phyloP scores from a whole-genome alignment of 2,329 filamentous ascomycete species.

The Cercospora berteroae region DNA sequence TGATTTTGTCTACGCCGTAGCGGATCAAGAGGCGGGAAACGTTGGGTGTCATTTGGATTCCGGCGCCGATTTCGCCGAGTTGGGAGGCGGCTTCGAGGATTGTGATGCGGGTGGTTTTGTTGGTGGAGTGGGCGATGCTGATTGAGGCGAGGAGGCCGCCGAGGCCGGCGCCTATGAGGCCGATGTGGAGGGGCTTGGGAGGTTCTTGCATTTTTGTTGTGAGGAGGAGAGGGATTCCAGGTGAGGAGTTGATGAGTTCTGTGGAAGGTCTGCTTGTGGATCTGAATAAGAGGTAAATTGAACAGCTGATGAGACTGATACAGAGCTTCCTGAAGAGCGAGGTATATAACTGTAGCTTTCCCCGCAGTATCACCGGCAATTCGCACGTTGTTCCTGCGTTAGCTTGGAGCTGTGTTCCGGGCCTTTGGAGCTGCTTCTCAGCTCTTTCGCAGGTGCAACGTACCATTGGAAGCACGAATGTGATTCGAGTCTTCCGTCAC shows the following conservation, averaged over 20 bases:
- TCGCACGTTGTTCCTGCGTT: neutral
- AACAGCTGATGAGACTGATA: neutral
- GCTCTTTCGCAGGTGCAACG: too few relatives aligned
- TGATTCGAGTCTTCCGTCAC: too few relatives aligned
- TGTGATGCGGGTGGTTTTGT: slow-evolving; percentile 38
- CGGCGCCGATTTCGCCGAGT: slow-evolving; percentile 39
- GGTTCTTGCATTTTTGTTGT: neutral
- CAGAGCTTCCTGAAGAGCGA: neutral
- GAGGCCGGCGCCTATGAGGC: slow-evolving; percentile 38
- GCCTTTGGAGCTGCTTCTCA: neutral
- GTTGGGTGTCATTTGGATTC: slow-evolving; percentile 35
- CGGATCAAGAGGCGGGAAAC: slow-evolving; percentile 41
- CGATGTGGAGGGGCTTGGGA: slow-evolving; percentile 16
- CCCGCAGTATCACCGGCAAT: neutral
- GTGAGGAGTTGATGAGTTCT: too few relatives aligned
- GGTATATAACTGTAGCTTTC: neutral
- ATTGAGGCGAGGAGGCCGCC: slow-evolving; percentile 45
- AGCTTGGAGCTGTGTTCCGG: neutral
- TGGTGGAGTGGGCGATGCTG: slow-evolving; percentile 33
- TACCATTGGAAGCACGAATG: too few relatives aligned
- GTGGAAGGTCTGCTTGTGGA: too few relatives aligned
- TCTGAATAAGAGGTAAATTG: too few relatives aligned
- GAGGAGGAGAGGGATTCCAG: neutral
- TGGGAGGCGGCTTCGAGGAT: slow-evolving; percentile 41
- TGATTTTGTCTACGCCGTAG: slow-evolving; percentile 42